Evolutionary conservation across 2,329 filamentous ascomycete species (phyloP), one percentile per base, ranked within the genome.

Genomic region (Fusarium circinatum): DNA sequence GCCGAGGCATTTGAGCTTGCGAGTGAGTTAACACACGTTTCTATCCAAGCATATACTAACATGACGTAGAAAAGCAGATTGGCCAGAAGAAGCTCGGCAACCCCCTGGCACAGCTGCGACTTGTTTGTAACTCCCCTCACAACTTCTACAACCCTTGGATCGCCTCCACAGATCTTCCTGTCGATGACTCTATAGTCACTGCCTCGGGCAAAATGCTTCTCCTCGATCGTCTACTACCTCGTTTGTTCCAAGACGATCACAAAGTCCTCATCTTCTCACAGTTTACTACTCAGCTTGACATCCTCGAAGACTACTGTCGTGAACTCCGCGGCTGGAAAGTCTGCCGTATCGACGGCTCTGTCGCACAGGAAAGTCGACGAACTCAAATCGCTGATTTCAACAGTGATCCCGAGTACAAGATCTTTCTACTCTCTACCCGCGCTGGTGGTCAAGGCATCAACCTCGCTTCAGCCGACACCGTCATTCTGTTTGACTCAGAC

Each of bases 181-280:
- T 94, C 0, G 95, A 98, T 77, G 93, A 97, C 79, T 92, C 89
- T 3, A 89, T 99, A 11, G 89, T 99, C 39, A 96, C 93, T 0
- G 90, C 94, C 0, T 98, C 95, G 0, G 96, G 96, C 20, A 99
- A 99, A 81, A 98, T 99, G 94, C 89, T 98, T 5, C 89, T 99
- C 2, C 89, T 99, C 0, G 96, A 99, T 80, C 91, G 94, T 0
- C 87, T 99, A 0, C 88, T 99, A 0, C 93, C 93, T 0, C 87
- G 87, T 5, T 87, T 99, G 0, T 92, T 99, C 66, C 74, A 85
- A 0, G 87, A 89, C 2, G 92, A 89, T 8, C 95, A 98, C 84
- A 98, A 98, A 79, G 92, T 98, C 34, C 89, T 99, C 51, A 94
- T 99, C 58, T 99, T 99, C 82, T 97, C 94, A 0, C 96, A 99